Evolutionary conservation across 768 basidiomycete genomes (phyloP), one percentile per base, ranked within the genome.

Genomic region (Thelephora aurantiotincta): DNA sequence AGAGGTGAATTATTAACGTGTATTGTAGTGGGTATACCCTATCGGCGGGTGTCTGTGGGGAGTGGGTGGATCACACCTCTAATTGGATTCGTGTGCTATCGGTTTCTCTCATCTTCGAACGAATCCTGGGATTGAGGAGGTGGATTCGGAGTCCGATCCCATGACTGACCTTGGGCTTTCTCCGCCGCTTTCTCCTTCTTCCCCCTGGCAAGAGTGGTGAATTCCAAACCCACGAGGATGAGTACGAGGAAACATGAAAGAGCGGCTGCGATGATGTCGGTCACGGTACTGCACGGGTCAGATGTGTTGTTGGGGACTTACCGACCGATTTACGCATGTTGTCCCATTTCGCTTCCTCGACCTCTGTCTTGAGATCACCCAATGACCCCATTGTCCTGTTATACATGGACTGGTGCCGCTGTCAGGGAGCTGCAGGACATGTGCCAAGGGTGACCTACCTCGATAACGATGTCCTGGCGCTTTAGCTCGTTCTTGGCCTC

Each of bases 331-430:
- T 77, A 45, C 85, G 78, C 78, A 89, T 87, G 51, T 87, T 91
- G 55, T 87, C 76, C 88, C 89, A 91, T 58, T 81, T 86, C 30
- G 82, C 79, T 56, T 88, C 85, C 60, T 91, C 88, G 48, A 89
- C 81, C 45, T 73, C 75, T 1, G 87, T 83, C 12, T 85, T 76
- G 41, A 89, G 70, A 55, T 90, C 88, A 50, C 85, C 84, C 43
- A 89, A 65, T 44, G 64, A 71, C 44, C 90, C 76, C 45, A 88
- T 70, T 20, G 79, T 72, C 56, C 81, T 82, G 60, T 85, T 88
- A 50, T 85, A 63, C 16, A 89, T 60, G 60, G 82, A 82, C 87
- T 89, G 38, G 38, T 6, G 22, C 22, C 9, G 7, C 14, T 4
- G 12, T 19, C 30, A 41, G 6, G 22, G 45, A 47, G 43, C 9